These are phyloP conservation scores for Colletotrichum eleusines DNA, from an alignment of 2,329 filamentous ascomycete species.

Conservation along the genomic window DNA sequence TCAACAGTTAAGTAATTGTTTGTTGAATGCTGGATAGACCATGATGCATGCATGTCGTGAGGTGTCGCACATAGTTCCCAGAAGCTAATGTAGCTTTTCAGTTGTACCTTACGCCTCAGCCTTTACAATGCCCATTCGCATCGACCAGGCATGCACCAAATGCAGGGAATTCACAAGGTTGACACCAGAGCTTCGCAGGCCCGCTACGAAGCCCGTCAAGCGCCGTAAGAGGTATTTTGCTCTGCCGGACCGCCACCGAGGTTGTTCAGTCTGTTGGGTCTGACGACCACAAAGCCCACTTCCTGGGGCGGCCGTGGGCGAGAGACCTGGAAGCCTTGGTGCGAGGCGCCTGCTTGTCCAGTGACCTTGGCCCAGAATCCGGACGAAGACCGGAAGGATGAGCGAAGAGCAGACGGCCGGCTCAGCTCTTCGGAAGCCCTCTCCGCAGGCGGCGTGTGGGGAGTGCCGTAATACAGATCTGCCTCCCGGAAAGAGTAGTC, in stretches of 20 bases:
- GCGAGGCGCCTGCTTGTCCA: background rate
- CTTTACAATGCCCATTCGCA: too few species aligned
- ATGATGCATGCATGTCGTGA: background rate
- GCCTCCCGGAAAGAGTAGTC: conserved; percentile 54
- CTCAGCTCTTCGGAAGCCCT: conserved; percentile 26
- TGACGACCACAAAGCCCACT: conserved; percentile 27
- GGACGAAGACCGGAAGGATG: conserved; percentile 26
- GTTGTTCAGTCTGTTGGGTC: conserved; percentile 20
- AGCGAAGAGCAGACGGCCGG: background rate
- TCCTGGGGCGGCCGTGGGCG: conserved; percentile 11
- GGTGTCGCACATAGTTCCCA: background rate
- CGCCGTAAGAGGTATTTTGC: too few species aligned
- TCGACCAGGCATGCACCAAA: background rate
- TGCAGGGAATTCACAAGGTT: too few species aligned
- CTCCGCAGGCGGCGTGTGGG: conserved; percentile 1
- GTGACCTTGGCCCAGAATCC: conserved; percentile 33
- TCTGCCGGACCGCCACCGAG: background rate
- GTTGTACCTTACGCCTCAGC: background rate
- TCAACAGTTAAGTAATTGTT: background rate
- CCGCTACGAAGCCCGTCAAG: background rate
- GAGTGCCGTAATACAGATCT: conserved; percentile 49
- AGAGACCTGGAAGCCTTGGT: conserved; percentile 26
- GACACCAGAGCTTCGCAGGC: background rate
- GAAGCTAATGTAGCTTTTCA: background rate
- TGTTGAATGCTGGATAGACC: background rate